Evolutionary conservation across 2,329 filamentous ascomycete genomes (phyloP).

Genomic region (Cercospora nicotianae): DNA sequence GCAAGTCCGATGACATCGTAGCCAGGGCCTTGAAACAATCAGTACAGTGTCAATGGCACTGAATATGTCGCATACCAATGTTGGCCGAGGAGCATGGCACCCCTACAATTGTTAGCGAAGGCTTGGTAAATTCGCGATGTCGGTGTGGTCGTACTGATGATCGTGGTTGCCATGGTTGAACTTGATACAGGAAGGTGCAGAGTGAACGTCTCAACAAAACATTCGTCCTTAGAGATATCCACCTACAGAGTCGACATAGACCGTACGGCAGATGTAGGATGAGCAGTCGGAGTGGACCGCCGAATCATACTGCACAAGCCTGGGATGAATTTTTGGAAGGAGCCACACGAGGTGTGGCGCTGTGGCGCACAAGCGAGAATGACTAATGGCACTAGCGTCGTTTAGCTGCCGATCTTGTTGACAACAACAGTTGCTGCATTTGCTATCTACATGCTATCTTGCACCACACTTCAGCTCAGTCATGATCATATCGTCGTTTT

Average conservation of each 20-base stretch:
- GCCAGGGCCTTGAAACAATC: slow-evolving; percentile 62
- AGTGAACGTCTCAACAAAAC: background rate
- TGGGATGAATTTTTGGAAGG: slow-evolving; percentile 9
- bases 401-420: background rate
- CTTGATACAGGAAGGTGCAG: background rate
- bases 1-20: slow-evolving; percentile 98
- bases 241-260: background rate
- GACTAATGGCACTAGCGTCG: background rate
- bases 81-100: slow-evolving; percentile 95
- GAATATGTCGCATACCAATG: slow-evolving; percentile 59
- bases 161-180: slow-evolving; percentile 17
- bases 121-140: slow-evolving; percentile 13
- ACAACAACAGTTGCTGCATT: background rate
- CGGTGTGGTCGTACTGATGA: slow-evolving; percentile 23
- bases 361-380: slow-evolving; percentile 1
- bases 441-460: background rate
- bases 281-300: slow-evolving; percentile 6
- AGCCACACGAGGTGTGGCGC: background rate
- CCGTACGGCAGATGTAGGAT: slow-evolving; percentile 9
- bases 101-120: slow-evolving; percentile 27
- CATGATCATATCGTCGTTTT: background rate
- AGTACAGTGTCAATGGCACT: background rate
- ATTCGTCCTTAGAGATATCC: background rate
- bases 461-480: background rate
- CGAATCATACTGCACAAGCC: slow-evolving; percentile 1